A percentile compares a stretch with the other conserved stretches of the same genome.
Conservation (phyloP, 805 yeast species). For the Tetrapisispora arboricola region DNA sequence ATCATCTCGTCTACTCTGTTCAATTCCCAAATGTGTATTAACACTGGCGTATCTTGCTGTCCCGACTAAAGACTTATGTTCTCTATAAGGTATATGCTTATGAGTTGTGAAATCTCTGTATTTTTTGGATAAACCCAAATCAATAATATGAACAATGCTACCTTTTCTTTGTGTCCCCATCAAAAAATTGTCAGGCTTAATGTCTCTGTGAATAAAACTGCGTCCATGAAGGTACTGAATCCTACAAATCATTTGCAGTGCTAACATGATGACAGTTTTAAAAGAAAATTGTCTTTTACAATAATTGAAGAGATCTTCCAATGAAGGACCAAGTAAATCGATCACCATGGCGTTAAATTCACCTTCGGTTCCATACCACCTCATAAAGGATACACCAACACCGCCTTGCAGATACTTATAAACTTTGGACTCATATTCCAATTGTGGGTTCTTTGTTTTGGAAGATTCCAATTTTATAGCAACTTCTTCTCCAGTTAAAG, state of each 20-base stretch:
- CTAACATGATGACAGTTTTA: conserved; percentile 85
- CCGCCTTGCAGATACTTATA: conserved; percentile 93
- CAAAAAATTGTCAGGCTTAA: conserved; percentile 76
- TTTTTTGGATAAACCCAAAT: conserved; percentile 89
- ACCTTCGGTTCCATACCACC: conserved; percentile 96
- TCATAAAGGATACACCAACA: conserved; percentile 90
- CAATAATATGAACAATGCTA: conserved; percentile 89
- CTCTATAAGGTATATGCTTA: conserved; percentile 91
- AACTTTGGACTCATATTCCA: conserved; percentile 93
- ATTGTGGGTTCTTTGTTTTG: conserved; percentile 90
- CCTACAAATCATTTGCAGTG: conserved; percentile 89
- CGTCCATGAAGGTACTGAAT: conserved; percentile 93
- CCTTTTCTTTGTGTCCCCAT: conserved; percentile 90
- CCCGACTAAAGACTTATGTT: conserved; percentile 92
- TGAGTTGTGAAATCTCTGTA: conserved; percentile 91
- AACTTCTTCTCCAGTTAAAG: conserved; percentile 93
- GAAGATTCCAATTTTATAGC: conserved; percentile 90
- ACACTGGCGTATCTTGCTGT: conserved; percentile 95
- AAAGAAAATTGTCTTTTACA: conserved; percentile 89
- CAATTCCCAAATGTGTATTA: conserved; percentile 94
- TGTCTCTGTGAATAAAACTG: conserved; percentile 79
- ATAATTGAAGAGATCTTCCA: conserved; percentile 92
- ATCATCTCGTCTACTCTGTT: conserved; percentile 94
- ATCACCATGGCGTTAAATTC: conserved; percentile 96
- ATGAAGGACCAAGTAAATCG: conserved; percentile 87